These are phyloP conservation scores for Penicillium capsulatum DNA, from an alignment of 2,329 filamentous ascomycete species.

Conservation along the genomic window DNA sequence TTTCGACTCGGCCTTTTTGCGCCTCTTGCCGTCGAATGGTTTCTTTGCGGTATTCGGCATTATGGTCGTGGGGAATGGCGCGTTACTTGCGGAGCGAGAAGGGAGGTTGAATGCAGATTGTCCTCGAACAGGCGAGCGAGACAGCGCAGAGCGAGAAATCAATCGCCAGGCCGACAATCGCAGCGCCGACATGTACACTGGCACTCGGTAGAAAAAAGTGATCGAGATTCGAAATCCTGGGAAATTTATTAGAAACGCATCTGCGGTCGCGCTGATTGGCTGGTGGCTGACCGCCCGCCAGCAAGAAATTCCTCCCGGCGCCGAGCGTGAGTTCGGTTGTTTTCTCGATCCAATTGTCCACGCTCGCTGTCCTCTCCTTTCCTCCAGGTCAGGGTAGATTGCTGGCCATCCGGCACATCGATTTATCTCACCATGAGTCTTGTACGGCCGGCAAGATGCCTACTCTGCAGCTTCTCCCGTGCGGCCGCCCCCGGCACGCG, in stretches of 20 bases:
- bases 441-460: constrained; percentile 47
- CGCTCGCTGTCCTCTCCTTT: constrained; percentile 5
- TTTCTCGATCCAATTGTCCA: constrained; percentile 15
- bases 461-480: constrained; percentile 48
- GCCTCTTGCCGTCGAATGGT: constrained; percentile 25
- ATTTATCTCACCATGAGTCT: constrained; percentile 45
- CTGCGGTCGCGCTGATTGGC: constrained; percentile 20
- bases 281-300: constrained; percentile 22
- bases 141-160: constrained; percentile 4
- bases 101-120: constrained; percentile 6
- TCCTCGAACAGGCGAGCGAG: constrained; percentile 4
- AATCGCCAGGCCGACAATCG: constrained; percentile 11
- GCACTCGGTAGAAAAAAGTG: constrained; percentile 4
- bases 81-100: constrained; percentile 12
- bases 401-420: constrained; percentile 28
- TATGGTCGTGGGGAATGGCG: constrained; percentile 20
- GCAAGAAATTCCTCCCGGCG: constrained; percentile 27
- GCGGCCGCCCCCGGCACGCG: constrained; percentile 37
- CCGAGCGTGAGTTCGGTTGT: constrained; percentile 12
- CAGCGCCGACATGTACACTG: constrained; percentile 18
- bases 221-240: constrained; percentile 15
- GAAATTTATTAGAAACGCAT: constrained; percentile 26
- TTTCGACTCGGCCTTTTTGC: constrained; percentile 52
- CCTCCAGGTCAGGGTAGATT: constrained; percentile 16
- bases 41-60: constrained; percentile 30